Base-by-base conservation (phyloP, 2,329 filamentous ascomycete species). In the Aspergillus fijiensis region DNA sequence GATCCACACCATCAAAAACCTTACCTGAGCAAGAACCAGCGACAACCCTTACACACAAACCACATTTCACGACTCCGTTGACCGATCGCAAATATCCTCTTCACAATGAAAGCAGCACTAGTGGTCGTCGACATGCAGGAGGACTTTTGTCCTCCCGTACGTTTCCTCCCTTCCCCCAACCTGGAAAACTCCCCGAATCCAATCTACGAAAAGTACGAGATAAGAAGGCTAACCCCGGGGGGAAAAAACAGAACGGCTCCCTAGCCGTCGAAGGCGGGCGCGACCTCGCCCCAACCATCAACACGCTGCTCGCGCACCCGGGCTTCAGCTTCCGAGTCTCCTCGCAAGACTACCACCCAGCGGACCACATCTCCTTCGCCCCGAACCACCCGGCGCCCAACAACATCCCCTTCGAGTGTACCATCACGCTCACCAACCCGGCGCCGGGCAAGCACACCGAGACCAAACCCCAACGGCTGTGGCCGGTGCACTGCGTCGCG, bases 311-410 rank as follows among this genome's bases (percentile, higher is more conserved):
- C 59, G 66, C 76, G 4, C 81, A 89, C 25, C 87, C 89, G 4
- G 69, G 70, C 51, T 96, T 97, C 72, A 76, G 80, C 45, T 74
- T 90, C 69, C 91, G 89, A 67, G 80, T 98, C 65, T 92, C 91
- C 49, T 96, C 94, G n/a, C 89, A 92, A 73, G 95, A 99, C 84
- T 96, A 87, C 82, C 95, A 99, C 73, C 95, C 95, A 0, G 67
- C 70, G 2, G 78, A 89, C 70, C 94, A 98, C 81, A 82, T 96
- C 74, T 97, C 94, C 48, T 99, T 99, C 76, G 92, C 92, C 12
- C 79, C 82, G 29, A 96, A 93, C 77, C 93, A 98, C 64, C 76
- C 65, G 61, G 63, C 79, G 12, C 85, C 85, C 2, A 80, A 84
- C 69, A 88, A 89, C 69, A 74, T 80, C 62, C 86, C 94, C 0